These are phyloP conservation scores for Lathyrus sativus DNA, from an alignment of 306 rosid genomes.

Conservation along the genomic window DNA sequence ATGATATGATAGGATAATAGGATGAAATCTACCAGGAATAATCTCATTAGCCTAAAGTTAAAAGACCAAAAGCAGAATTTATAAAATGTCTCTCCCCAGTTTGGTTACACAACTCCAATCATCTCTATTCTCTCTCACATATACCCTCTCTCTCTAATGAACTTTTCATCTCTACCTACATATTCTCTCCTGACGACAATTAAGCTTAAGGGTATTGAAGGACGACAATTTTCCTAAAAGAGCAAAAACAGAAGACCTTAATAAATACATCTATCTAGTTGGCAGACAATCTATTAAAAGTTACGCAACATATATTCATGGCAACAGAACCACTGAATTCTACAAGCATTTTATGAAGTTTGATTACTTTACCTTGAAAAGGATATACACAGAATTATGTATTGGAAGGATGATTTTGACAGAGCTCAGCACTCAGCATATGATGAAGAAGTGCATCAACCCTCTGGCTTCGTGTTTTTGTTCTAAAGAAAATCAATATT, in stretches of 20 bases:
- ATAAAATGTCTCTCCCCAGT: background rate
- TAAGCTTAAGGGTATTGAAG: constrained; percentile 11
- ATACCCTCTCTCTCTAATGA: background rate
- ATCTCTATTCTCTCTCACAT: background rate
- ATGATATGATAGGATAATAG: background rate
- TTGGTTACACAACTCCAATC: background rate
- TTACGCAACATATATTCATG: constrained; percentile 14
- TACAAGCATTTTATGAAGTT: constrained; percentile 18
- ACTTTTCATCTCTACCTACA: background rate
- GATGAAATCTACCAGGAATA: constrained; percentile 8
- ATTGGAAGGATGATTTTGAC: constrained; percentile 48
- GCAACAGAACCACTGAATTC: constrained; percentile 11
- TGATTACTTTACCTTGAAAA: constrained; percentile 34
- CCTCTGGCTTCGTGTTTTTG: constrained; percentile 81
- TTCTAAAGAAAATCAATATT: constrained; percentile 57
- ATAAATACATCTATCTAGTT: background rate
- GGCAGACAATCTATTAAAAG: constrained; percentile 30
- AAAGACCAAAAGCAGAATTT: constrained; percentile 1
- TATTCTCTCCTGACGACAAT: constrained; percentile 3
- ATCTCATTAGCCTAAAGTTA: constrained; percentile 2
- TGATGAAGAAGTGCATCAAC: constrained; percentile 91
- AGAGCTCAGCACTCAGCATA: constrained; percentile 88
- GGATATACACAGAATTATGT: constrained; percentile 38
- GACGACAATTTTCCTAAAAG: constrained; percentile 12
- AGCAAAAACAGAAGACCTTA: constrained; percentile 1